Evolutionary conservation across 768 basidiomycete species (phyloP), one percentile per base, ranked within the genome.

Genomic region (Russula compacta): DNA sequence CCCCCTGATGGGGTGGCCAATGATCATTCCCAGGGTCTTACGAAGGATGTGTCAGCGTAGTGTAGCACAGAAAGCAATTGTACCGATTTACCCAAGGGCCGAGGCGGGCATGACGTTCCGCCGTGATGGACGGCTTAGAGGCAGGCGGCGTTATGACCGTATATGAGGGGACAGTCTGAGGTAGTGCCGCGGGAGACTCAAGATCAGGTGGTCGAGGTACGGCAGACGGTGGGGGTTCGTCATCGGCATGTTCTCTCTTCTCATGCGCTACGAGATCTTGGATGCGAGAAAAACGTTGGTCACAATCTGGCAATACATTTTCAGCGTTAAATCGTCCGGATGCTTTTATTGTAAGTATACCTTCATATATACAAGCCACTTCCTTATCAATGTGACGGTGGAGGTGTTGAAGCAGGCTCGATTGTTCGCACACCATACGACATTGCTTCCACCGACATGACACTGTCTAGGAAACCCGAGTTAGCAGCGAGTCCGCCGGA

Each of bases 391-490:
- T 39, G 46, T 63, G 61, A 32, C 61, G 61, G 39, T 53, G 15
- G 39, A 63, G 56, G 57, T 63, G 61, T 42, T 19, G 12, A 43
- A 58, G 52, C 17, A 63, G 52, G 39, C 52, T 58, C 39, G 46
- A 58, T 49, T 40, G 44, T 53, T 63, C 50, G 61, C 61, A 63
- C 46, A 63, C 61, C 61, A 63, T 63, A 43, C 61, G 61, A 33
- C 61, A 63, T 49, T 63, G 51, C 48, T 63, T 63, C 61, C 61
- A 63, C 47, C 32, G 61, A 53, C 61, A 63, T 38, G 61, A 63
- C 44, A 63, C 61, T 14, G 61, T 63, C 61, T 63, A 53, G 38
- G 52, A 49, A 44, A 63, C 42, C 14, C 52, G 4, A 29, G 46
- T 58, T 15, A 63, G 61, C 46, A 47, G 10, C 17, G 6, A 21